phyloP scores from a whole-genome alignment of 2,329 filamentous ascomycete species.

The Aureobasidium mangrovei region DNA sequence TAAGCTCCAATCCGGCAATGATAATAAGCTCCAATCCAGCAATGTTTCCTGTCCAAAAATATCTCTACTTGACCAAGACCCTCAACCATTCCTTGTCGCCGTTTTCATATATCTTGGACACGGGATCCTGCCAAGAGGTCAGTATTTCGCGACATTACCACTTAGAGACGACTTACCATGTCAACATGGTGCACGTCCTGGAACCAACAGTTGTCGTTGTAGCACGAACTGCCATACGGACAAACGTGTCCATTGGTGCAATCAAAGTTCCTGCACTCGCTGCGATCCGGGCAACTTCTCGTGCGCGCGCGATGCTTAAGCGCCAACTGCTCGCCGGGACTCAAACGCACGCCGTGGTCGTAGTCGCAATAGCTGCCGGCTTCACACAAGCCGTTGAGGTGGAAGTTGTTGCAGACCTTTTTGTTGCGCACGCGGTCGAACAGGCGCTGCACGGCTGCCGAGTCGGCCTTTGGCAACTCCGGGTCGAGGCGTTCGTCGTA shows the following conservation, averaged over 20 bases:
- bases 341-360: slow-evolving; percentile 33
- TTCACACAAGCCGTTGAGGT: slow-evolving; percentile 31
- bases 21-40: no score
- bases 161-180: slow-evolving; percentile 20
- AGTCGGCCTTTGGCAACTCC: slow-evolving; percentile 26
- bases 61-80: neutral
- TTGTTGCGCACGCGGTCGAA: slow-evolving; percentile 21
- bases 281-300: slow-evolving; percentile 29
- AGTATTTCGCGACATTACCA: neutral
- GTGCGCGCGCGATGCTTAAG: slow-evolving; percentile 36
- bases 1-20: no score
- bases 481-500: slow-evolving; percentile 35
- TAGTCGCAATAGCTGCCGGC: slow-evolving; percentile 36
- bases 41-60: neutral
- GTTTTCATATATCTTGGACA: slow-evolving; percentile 23
- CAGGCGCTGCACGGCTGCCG: slow-evolving; percentile 23
- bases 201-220: slow-evolving; percentile 32
- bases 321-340: slow-evolving; percentile 30
- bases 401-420: slow-evolving; percentile 32
- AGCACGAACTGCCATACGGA: slow-evolving; percentile 28
- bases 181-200: slow-evolving; percentile 33
- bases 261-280: slow-evolving; percentile 32
- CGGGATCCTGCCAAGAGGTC: slow-evolving; percentile 18
- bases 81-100: slow-evolving; percentile 24
- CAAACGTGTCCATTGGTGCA: slow-evolving; percentile 37